These are phyloP conservation scores for Populus euphratica DNA, from an alignment of 345 rosid genomes.

Conservation along the genomic window DNA sequence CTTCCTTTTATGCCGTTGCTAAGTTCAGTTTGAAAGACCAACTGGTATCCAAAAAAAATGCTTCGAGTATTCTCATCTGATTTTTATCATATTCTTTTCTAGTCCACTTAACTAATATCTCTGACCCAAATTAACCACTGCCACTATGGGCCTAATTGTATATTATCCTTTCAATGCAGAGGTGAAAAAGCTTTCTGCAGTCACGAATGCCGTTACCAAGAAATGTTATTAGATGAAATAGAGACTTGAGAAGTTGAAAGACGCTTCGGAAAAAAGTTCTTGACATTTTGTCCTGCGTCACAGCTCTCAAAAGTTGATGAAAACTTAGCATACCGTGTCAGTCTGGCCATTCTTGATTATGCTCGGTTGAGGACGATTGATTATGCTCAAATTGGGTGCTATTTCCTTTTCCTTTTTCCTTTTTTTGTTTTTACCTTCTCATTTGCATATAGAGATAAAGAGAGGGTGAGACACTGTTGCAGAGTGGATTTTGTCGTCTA, in stretches of 20 bases:
- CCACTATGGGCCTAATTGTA: not conserved
- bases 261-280: not conserved
- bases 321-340: not conserved
- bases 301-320: not conserved
- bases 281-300: not conserved
- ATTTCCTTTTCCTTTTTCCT: not conserved
- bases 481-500: conserved; percentile 12
- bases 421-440: conserved; percentile 14
- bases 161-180: conserved; percentile 34
- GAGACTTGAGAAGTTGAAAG: conserved; percentile 6
- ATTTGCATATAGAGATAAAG: conserved; percentile 29
- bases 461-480: conserved; percentile 30
- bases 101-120: not conserved
- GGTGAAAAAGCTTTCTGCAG: conserved; percentile 90
- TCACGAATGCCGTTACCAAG: conserved; percentile 65
- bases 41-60: not conserved
- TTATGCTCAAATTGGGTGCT: not conserved
- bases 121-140: not conserved
- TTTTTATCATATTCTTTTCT: not conserved
- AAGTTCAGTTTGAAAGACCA: not conserved
- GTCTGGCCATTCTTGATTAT: conserved; percentile 3
- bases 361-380: not conserved
- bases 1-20: not conserved
- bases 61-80: not conserved
- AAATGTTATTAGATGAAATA: conserved; percentile 58